Percentiles rank a stretch among this genome's conserved stretches.
Evolutionary conservation across 495 filamentous ascomycete genomes (phyloP).

Genomic region (Tuber borchii): DNA sequence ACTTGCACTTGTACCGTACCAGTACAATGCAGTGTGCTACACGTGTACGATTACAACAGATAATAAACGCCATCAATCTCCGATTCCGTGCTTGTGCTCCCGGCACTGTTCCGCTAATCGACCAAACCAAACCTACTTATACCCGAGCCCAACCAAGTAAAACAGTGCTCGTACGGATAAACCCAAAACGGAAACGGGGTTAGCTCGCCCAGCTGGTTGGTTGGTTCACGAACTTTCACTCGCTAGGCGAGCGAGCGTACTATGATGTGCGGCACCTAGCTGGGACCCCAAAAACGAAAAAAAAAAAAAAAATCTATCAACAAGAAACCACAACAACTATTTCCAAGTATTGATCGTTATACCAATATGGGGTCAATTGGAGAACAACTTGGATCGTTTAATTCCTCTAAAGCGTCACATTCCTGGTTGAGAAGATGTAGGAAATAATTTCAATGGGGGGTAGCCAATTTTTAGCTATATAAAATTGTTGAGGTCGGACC

Average conservation of each 20-base stretch:
- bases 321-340: not conserved
- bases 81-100: not conserved
- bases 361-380: not conserved
- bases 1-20: no score
- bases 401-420: no score
- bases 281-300: not conserved
- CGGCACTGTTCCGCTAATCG: not conserved
- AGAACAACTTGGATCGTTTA: not conserved
- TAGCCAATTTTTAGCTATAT: not conserved
- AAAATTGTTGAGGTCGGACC: not conserved
- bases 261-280: no score
- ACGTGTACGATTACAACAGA: not conserved
- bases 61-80: not conserved
- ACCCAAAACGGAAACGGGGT: not conserved
- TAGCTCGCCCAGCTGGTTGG: not conserved
- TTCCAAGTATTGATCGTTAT: not conserved
- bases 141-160: not conserved
- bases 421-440: not conserved
- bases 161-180: not conserved
- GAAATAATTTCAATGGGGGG: no score
- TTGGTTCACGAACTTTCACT: not conserved
- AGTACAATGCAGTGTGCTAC: not conserved
- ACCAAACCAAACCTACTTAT: not conserved
- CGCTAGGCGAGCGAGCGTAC: not conserved
- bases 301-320: not conserved